Evolutionary conservation across 192 early-diverging fungal genomes (phyloP), one percentile per base, ranked within the genome.

Genomic region (Coemansia sp.): DNA sequence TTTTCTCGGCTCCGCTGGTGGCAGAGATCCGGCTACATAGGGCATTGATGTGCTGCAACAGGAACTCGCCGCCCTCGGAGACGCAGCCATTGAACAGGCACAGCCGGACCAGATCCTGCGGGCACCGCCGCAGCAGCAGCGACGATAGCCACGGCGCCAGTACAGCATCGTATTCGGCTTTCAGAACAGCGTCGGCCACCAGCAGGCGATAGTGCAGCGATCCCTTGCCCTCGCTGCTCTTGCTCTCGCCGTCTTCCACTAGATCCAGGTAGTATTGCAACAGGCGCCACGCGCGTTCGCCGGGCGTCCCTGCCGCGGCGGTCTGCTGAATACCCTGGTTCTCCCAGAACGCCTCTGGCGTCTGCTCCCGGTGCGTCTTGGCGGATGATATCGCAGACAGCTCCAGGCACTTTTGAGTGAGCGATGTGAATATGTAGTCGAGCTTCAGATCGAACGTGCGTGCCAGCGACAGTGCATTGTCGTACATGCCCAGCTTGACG

Each of bases 31-130:
- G 46, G 39, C 26, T 32, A 17, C 54, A 34, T 4, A 65, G 41
- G 10, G 49, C 6, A 28, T 46, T 51, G 26, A 75, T 53, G 38
- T 75, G 71, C 35, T 58, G 46, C 37, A 75, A 36, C 38, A 75
- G 38, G 37, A 75, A 75, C 10, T 34, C 51, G 30, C 46, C 67
- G 7, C 45, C 75, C 33, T 71, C 67, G 7, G 60, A 48, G 2
- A 71, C 56, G 32, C 64, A 60, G 1, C 67, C 67, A 32, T 60
- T 31, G 29, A 53, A 58, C 21, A 77, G 31, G 13, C 62, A 65
- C 38, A 67, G 39, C 6, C 75, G 58, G n/a, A 77, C 53, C 18
- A 77, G 48, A 34, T 65, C 59, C 33, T 77, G 67, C 25, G 75
- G 67, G 20, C 67, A 61, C 27, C 33, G 31, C 2, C 22, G 55